Evolutionary conservation across 1,139 yeast species (phyloP).

Genomic region (Candida neerlandica): DNA sequence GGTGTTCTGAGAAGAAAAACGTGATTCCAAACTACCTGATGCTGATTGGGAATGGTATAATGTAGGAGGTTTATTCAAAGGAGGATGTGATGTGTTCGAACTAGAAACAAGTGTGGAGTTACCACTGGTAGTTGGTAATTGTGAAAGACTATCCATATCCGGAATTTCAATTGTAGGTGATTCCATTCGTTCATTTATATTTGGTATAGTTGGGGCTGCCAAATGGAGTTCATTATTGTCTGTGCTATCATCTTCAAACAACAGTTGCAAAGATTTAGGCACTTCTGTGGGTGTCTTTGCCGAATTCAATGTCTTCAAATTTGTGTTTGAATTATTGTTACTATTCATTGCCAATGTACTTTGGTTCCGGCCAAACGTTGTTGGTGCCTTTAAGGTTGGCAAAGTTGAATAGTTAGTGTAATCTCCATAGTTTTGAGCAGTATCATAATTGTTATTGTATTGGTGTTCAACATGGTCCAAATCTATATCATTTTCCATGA

Average conservation of each 20-base stretch:
- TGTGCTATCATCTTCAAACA: conserved; percentile 55
- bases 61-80: conserved; percentile 49
- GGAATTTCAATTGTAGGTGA: conserved; percentile 52
- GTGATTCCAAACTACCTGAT: conserved; percentile 43
- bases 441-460: conserved; percentile 29
- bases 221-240: conserved; percentile 17
- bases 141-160: conserved; percentile 43
- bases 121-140: conserved; percentile 19
- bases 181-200: conserved; percentile 28
- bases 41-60: conserved; percentile 54
- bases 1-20: conserved; percentile 23
- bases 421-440: conserved; percentile 20
- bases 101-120: background rate
- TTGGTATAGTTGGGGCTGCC: conserved; percentile 10
- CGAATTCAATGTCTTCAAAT: conserved; percentile 7
- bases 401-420: conserved; percentile 26
- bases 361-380: conserved; percentile 10
- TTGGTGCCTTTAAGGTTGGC: conserved; percentile 28
- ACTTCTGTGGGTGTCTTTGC: conserved; percentile 42
- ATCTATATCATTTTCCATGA: conserved; percentile 65
- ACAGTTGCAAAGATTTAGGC: conserved; percentile 70
- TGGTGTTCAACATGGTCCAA: conserved; percentile 43
- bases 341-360: conserved; percentile 12
- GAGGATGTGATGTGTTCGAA: conserved; percentile 23
- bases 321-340: conserved; percentile 12